Base-by-base conservation (phyloP, 805 yeast species). In the Schwanniomyces pseudopolymorphus region DNA sequence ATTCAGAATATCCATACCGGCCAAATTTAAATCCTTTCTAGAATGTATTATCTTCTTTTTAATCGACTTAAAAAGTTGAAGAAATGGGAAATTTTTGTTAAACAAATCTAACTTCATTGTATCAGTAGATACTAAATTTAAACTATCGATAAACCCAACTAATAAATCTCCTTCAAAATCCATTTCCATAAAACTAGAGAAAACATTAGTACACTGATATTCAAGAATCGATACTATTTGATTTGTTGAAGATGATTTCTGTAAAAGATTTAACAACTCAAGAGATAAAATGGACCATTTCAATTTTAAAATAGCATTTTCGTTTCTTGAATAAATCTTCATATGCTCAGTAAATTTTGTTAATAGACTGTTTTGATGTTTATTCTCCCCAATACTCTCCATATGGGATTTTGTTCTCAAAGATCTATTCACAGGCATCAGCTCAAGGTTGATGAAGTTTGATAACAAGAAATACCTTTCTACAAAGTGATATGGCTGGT, bases 171-270 rank as follows among this genome's bases (percentile, higher is more conserved):
- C 13, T 16, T 24, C 17, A 11, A 46, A 26, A 42, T 13, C 33
- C 9, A 33, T 2, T 20, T 46, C 47, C 6, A 36, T 24, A 19
- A 50, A 42, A 6, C 49, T 46, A 11, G 45, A 43, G 14, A 55
- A 38, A 17, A 42, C 47, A 25, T 19, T 28, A 14, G 33, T n/a
- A 21, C 44, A 33, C 33, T 58, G 61, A 41, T 48, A 50, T 4
- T 59, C 53, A 28, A 58, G 46, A 2, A 58, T 47, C n/a, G 39
- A 40, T 9, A 48, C 24, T 5, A 54, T 33, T 21, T 49, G 49
- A 19, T 28, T 33, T 10, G 48, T 45, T 3, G 39, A 22, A 5
- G 24, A 4, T 14, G 20, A 24, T 19, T 33, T 17, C 24, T 24
- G 16, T 16, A 46, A 27, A 11, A 38, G 28, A 7, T 25, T 16